Evolutionary conservation across 169 alveolate species (phyloP), one percentile per base, ranked within the genome.

Genomic region (Eimeria maxima): DNA sequence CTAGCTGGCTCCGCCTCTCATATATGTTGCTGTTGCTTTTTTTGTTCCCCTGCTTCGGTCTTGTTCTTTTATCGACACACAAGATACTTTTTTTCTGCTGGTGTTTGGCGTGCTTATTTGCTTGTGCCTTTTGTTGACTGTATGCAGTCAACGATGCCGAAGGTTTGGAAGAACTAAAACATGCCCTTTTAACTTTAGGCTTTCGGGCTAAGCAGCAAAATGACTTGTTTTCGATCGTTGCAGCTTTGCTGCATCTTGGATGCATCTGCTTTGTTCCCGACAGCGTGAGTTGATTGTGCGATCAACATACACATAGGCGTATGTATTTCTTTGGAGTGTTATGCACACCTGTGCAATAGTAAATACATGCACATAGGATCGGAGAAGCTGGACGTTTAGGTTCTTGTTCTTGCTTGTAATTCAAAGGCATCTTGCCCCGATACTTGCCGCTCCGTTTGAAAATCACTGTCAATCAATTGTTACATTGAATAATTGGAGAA

Each of bases 191-290:
- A 45, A 45, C 81, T 8, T 73, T 91, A 47, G 90, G 90, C 7
- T 91, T 91, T 78, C 18, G 50, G 16, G 90, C 95, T 10, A 53
- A 88, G 27, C 71, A 83, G 2, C 95, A 91, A 65, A 91, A 91
- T 29, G 80, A 73, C 45, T 57, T 91, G 22, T 91, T 91, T 29
- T 76, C 91, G 13, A 74, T 91, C 55, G 95, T 91, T 24, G 95
- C 95, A 10, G 89, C 95, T 11, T 13, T 91, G 11, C 81, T 91
- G 20, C 95, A 91, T 42, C 90, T 91, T 18, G 95, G 95, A 65
- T 73, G 74, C 50, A 78, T 91, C 24, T 11, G 38, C n/a, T 91
- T 91, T 45, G 50, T 42, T 29, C 91, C 95, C 7, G 65, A 47
- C 63, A 24, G 95, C 27, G 53, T 55, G 24, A 38, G 92, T 44